phyloP scores from a whole-genome alignment of 345 rosid species.

The Alliaria petiolata region DNA sequence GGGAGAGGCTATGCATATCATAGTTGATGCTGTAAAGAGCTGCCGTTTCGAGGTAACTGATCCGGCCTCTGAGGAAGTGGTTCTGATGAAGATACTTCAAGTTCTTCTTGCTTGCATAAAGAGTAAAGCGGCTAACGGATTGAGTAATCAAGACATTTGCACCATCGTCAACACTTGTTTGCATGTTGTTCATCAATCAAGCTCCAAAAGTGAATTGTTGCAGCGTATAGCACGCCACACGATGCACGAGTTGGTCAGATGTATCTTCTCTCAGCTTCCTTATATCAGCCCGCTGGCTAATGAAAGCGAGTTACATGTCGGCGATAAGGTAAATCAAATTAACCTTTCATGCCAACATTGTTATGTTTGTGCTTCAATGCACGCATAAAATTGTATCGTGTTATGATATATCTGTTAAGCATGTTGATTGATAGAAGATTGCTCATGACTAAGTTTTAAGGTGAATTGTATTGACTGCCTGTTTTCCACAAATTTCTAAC shows the following conservation, averaged over 20 bases:
- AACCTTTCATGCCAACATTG: neutral
- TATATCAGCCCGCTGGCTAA: conserved; percentile 29
- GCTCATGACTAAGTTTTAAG: conserved; percentile 1
- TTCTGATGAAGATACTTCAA: conserved; percentile 77
- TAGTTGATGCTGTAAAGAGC: conserved; percentile 64
- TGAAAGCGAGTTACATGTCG: conserved; percentile 22
- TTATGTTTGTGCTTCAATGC: neutral
- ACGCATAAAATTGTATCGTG: neutral
- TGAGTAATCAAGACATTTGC: conserved; percentile 72
- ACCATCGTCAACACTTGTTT: conserved; percentile 62
- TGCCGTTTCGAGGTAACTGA: conserved; percentile 78
- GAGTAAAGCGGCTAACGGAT: conserved; percentile 56
- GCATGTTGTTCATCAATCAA: conserved; percentile 71
- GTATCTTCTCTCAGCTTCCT: conserved; percentile 67
- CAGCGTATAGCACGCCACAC: conserved; percentile 74
- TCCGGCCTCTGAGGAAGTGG: conserved; percentile 76
- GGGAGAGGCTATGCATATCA: conserved; percentile 57
- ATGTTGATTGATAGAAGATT: neutral
- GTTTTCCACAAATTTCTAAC: conserved; percentile 15
- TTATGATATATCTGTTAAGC: neutral
- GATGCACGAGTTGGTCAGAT: conserved; percentile 67
- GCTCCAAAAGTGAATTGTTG: conserved; percentile 66
- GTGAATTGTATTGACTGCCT: conserved; percentile 8
- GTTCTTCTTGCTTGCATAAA: conserved; percentile 78
- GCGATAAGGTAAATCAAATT: conserved; percentile 38